A percentile compares a stretch with the other conserved stretches of the same genome.
phyloP scores from a whole-genome alignment of 2,329 filamentous ascomycete species.

The Botrytis tulipae region DNA sequence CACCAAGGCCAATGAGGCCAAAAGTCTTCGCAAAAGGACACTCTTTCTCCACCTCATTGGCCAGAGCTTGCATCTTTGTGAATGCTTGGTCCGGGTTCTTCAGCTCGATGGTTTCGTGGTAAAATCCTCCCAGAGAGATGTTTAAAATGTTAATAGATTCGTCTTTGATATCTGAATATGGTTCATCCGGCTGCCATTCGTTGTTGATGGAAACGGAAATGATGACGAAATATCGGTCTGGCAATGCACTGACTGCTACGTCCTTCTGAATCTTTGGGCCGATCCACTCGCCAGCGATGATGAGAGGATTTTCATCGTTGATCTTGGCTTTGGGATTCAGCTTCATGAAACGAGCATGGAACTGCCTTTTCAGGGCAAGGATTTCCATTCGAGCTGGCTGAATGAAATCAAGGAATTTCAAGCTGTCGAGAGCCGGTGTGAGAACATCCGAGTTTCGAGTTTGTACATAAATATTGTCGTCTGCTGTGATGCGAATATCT shows the following conservation, averaged over 20 bases:
- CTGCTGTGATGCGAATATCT: constrained; percentile 27
- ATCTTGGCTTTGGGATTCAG: constrained; percentile 23
- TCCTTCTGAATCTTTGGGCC: constrained; percentile 30
- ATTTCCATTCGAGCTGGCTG: neutral
- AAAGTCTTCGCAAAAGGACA: constrained; percentile 32
- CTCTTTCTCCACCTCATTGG: constrained; percentile 28
- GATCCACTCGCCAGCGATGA: constrained; percentile 34
- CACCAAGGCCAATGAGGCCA: constrained; percentile 27
- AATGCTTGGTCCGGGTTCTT: neutral
- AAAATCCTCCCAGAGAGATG: constrained; percentile 30
- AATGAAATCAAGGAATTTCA: neutral
- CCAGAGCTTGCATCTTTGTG: constrained; percentile 22
- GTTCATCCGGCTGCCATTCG: constrained; percentile 27
- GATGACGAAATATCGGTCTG: constrained; percentile 30
- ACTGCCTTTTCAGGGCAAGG: constrained; percentile 15
- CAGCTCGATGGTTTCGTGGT: constrained; percentile 20
- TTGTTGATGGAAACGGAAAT: constrained; percentile 28
- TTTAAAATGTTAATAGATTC: constrained; percentile 26
- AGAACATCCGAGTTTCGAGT: constrained; percentile 25
- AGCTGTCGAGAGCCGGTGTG: neutral
- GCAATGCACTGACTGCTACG: constrained; percentile 24
- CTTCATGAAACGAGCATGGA: constrained; percentile 17
- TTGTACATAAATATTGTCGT: constrained; percentile 27
- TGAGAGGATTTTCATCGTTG: constrained; percentile 22
- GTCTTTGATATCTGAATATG: constrained; percentile 27